Evolutionary conservation across 176 grass and related monocot genomes (phyloP), one percentile per base, ranked within the genome.

Genomic region (Lolium rigidum): DNA sequence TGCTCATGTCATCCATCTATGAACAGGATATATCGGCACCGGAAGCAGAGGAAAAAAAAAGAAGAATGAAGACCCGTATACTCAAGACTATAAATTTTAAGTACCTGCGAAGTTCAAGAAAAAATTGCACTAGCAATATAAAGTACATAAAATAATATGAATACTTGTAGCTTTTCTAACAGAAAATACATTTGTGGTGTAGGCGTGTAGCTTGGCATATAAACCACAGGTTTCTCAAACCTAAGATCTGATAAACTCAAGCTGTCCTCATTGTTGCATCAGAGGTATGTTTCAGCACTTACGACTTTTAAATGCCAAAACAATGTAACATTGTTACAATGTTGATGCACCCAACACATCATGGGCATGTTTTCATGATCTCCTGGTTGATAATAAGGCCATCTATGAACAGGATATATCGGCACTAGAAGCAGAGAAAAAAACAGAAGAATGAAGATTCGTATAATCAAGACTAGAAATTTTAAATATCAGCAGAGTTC

Each of bases 191-290:
- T 81, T 81, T 52, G 47, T 48, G n/a, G n/a, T n/a, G n/a, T n/a
- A n/a, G n/a, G n/a, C 28, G 62, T 96, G 87, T 93, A 70, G 89
- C 85, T 91, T 88, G 89, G 89, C 43, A 17, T 90, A 93, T 95
- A 95, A 88, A 95, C 87, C 87, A 89, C 89, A 95, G 84, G 65
- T 82, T 76, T 84, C 92, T 94, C 88, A 79, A 85, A 92, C 74
- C 87, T 88, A 92, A 72, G 87, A 43, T 90, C 80, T 94, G 90
- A 97, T 94, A 94, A 87, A 90, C 90, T 83, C 88, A 90, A 91
- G 91, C 82, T 76, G 49, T 49, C 71, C 81, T 94, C 72, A 31
- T 77, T 97, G 20, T 97, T 76, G 92, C 90, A 94, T 97, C 90
- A 90, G 59, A 89, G 38, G 85, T 52, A 81, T 77, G 87, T 84